Base-by-base conservation (phyloP, 768 basidiomycete species). In the Boletellus ananas region DNA sequence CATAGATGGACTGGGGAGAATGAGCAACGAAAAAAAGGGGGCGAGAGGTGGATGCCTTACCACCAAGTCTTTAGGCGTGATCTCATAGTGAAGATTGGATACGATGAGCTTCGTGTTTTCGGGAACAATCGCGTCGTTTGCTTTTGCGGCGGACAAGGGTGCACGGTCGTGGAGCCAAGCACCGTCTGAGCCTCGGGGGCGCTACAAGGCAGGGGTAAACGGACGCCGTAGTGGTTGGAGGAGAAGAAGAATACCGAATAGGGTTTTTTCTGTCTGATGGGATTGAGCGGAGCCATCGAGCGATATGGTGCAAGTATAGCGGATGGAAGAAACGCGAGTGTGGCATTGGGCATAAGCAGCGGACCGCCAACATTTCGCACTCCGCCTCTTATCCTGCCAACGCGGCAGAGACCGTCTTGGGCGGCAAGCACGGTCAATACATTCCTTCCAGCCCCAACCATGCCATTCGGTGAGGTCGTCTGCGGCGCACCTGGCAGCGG, bases 401-500 rank as follows among this genome's bases (percentile, higher is more conserved):
- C 23, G 23, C 23, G 23, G 4, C 23, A 25, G 23, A 25, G 23
- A 25, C 23, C n/a, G n/a, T n/a, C n/a, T n/a, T n/a, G n/a, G n/a
- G n/a, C n/a, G n/a, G n/a, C 23, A 5, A 25, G 23, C 23, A 25
- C 2, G 23, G 23, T 4, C 23, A 29, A 29, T 29, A 29, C 29
- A 29, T 9, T 9, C 29, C 29, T 25, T 25, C 23, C 23, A 25
- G 23, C 23, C 29, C 10, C 11, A 17, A 43, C 21, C 34, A 90
- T 93, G 90, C 87, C 90, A 13, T 93, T 93, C 58, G 90, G 90
- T 21, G 90, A 93, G 70, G 73, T 92, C 50, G 87, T 93, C 47
- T 87, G 88, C 57, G 90, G 90, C 5, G 84, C 90, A 10, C 90
- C 90, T 29, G 90, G 90, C 2, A 86, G 84, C 46, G 90, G 90